These are phyloP conservation scores for Saitozyma podzolica DNA, from an alignment of 768 basidiomycete genomes.

Conservation along the genomic window DNA sequence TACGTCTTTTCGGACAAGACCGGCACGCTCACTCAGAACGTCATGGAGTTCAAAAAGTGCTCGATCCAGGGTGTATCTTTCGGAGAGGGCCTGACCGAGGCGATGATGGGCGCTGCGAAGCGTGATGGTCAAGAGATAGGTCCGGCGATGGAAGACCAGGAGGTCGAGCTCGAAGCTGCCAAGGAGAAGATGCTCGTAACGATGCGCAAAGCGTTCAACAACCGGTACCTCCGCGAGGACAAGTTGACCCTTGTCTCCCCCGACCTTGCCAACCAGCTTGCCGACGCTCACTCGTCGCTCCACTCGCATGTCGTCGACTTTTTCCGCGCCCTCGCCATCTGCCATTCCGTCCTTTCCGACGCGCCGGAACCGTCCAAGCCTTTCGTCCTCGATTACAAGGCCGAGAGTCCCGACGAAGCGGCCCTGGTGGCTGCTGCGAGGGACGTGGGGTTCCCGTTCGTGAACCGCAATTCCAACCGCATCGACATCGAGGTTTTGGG, in stretches of 20 bases:
- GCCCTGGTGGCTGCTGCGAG: constrained; percentile 89
- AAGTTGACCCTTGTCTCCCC: constrained; percentile 86
- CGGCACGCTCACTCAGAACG: constrained; percentile 93
- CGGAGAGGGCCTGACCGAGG: constrained; percentile 94
- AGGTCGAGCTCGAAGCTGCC: constrained; percentile 63
- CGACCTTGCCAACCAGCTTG: constrained; percentile 74
- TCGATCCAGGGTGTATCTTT: constrained; percentile 80
- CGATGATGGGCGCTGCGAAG: constrained; percentile 85
- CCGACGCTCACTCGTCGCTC: constrained; percentile 63
- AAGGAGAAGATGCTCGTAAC: constrained; percentile 74
- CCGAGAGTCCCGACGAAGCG: constrained; percentile 93
- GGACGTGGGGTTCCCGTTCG: constrained; percentile 89
- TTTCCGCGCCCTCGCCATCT: constrained; percentile 92
- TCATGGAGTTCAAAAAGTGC: constrained; percentile 98
- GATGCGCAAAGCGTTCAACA: constrained; percentile 80
- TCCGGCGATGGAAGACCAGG: constrained; percentile 70
- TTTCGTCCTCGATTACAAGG: constrained; percentile 79
- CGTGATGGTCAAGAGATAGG: constrained; percentile 66
- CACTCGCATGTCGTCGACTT: constrained; percentile 72
- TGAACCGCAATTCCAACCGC: constrained; percentile 68
- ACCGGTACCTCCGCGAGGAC: constrained; percentile 76
- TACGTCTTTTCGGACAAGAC: constrained; percentile 94
- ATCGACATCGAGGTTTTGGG: constrained; percentile 92
- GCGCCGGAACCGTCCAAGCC: constrained; percentile 67
- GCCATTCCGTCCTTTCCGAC: constrained; percentile 82